A percentile compares a stretch with the other conserved stretches of the same genome.
Evolutionary conservation across 2,329 filamentous ascomycete species (phyloP).

Genomic region (Domatiomyces globalis): DNA sequence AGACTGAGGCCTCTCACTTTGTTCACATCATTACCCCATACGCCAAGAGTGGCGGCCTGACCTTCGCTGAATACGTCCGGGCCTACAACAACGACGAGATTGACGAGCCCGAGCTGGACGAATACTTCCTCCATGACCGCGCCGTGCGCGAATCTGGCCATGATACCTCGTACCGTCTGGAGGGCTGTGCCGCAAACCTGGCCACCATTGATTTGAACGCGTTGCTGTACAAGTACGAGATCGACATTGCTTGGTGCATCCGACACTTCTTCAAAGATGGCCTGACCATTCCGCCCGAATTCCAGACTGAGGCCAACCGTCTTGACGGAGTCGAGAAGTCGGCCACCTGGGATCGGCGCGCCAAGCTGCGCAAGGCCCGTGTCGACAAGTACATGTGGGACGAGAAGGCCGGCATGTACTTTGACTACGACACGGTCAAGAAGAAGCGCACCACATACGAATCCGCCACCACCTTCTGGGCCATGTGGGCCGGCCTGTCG

Average conservation of each 20-base stretch:
- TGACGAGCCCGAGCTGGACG: constrained; percentile 73
- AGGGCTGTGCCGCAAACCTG: constrained; percentile 72
- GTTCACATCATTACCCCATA: constrained; percentile 70
- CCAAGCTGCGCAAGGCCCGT: constrained; percentile 64
- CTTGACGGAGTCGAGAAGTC: constrained; percentile 65
- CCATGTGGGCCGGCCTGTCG: constrained; percentile 85
- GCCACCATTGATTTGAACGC: constrained; percentile 93
- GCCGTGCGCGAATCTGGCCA: constrained; percentile 93
- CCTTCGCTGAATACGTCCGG: constrained; percentile 68
- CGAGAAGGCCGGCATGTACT: constrained; percentile 85
- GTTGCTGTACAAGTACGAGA: constrained; percentile 90
- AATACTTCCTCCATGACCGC: constrained; percentile 92
- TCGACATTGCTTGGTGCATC: constrained; percentile 78
- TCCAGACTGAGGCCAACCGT: constrained; percentile 52
- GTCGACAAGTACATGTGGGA: constrained; percentile 95
- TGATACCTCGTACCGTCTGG: constrained; percentile 87
- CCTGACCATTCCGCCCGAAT: constrained; percentile 69
- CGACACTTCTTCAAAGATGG: constrained; percentile 71
- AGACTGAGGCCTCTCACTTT: constrained; percentile 81
- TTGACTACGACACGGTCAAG: constrained; percentile 84
- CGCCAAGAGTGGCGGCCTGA: constrained; percentile 68
- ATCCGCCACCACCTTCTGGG: constrained; percentile 88
- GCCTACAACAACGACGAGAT: constrained; percentile 73
- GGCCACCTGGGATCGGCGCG: constrained; percentile 77
- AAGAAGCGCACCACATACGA: constrained; percentile 74